A percentile compares a stretch with the other conserved stretches of the same genome.
Evolutionary conservation across 306 rosid genomes (phyloP).

Genomic region (Lathyrus sativus): DNA sequence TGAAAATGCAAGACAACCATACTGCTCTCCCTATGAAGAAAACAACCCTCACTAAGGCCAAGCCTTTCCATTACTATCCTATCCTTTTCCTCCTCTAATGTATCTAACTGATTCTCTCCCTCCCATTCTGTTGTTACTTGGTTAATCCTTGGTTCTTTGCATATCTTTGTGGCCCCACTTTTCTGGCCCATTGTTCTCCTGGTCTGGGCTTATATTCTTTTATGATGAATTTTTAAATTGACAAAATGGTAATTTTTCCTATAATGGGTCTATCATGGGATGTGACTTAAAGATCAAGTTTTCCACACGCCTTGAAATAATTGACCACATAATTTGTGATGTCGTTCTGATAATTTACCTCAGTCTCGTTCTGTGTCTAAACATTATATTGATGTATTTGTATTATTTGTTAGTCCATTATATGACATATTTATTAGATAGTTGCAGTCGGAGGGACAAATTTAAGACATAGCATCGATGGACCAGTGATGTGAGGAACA

Average conservation of each 20-base stretch:
- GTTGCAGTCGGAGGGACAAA: slow-evolving; percentile 29
- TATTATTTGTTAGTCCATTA: slow-evolving; percentile 31
- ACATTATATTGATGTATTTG: slow-evolving; percentile 13
- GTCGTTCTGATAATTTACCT: slow-evolving; percentile 25
- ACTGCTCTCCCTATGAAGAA: background rate
- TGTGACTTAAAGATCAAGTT: slow-evolving; percentile 3
- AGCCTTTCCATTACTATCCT: slow-evolving; percentile 5
- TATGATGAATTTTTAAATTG: background rate
- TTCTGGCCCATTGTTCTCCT: background rate
- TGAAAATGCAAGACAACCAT: background rate
- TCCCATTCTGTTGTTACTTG: background rate
- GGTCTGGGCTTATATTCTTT: background rate
- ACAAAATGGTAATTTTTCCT: background rate
- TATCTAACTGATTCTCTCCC: background rate
- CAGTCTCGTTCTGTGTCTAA: slow-evolving; percentile 11
- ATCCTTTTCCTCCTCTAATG: background rate
- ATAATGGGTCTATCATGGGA: background rate
- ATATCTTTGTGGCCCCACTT: background rate
- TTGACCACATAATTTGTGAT: background rate
- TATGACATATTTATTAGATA: slow-evolving; percentile 24
- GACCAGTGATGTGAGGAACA: slow-evolving; percentile 22
- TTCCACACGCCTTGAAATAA: slow-evolving; percentile 21
- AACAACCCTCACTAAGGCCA: background rate
- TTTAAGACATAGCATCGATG: slow-evolving; percentile 4
- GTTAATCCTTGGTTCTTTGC: background rate